phyloP scores from a whole-genome alignment of 176 grass and related monocot genomes.

The Poa pratensis region DNA sequence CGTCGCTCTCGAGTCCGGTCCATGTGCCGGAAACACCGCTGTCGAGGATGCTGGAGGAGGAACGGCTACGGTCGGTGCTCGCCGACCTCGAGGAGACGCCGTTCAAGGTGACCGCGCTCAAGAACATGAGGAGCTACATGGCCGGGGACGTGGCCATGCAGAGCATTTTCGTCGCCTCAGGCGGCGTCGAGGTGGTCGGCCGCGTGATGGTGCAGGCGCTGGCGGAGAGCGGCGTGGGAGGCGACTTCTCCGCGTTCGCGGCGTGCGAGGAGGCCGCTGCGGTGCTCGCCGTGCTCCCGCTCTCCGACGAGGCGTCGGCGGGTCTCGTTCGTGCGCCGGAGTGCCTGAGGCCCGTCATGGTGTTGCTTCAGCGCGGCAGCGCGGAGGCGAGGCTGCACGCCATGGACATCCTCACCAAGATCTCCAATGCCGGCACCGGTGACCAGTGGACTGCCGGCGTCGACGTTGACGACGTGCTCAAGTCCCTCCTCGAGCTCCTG shows the following conservation, averaged over 20 bases:
- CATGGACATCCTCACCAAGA: conserved; percentile 67
- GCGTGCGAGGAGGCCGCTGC: conserved; percentile 76
- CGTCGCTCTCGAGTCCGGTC: conserved; percentile 41
- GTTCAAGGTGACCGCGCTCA: conserved; percentile 81
- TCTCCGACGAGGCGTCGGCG: conserved; percentile 48
- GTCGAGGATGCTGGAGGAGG: conserved; percentile 41
- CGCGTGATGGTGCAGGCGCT: conserved; percentile 59
- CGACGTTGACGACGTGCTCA: conserved; percentile 57
- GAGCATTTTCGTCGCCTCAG: conserved; percentile 51
- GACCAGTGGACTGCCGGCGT: conserved; percentile 49
- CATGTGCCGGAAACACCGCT: conserved; percentile 35
- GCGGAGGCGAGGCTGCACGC: conserved; percentile 70
- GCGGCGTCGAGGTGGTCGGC: conserved; percentile 50
- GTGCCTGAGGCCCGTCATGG: conserved; percentile 51
- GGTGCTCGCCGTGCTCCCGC: conserved; percentile 59
- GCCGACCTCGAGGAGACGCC: conserved; percentile 58
- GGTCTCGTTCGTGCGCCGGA: conserved; percentile 51
- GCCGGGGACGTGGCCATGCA: conserved; percentile 52
- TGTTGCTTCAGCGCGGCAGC: conserved; percentile 70
- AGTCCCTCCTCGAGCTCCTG: conserved; percentile 81
- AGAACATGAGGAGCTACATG: conserved; percentile 45
- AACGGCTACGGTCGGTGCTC: conserved; percentile 51
- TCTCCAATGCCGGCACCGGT: conserved; percentile 45
- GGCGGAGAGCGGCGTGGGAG: conserved; percentile 37
- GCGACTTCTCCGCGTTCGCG: conserved; percentile 65